phyloP scores from a whole-genome alignment of 768 basidiomycete genomes.

The Mycena floridula region DNA sequence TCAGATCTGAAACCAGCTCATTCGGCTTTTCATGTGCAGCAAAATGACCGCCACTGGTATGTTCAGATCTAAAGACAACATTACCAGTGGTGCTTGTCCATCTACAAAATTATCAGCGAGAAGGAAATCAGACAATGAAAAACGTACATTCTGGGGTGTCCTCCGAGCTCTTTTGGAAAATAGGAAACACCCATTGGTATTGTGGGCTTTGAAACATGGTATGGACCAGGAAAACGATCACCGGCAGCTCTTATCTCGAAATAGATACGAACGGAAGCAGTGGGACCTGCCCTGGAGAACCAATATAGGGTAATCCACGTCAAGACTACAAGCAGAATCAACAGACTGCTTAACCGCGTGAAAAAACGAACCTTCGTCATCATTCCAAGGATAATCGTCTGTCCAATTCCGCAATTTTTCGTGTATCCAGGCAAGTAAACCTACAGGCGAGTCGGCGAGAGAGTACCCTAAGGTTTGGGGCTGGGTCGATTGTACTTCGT shows the following conservation, averaged over 20 bases:
- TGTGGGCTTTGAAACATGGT: not conserved
- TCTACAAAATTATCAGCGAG: not conserved
- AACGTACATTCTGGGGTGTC: constrained; percentile 20
- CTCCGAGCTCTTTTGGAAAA: constrained; percentile 23
- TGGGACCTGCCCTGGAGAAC: constrained; percentile 35
- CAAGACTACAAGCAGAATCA: constrained; percentile 24
- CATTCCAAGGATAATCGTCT: constrained; percentile 36
- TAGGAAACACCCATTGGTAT: constrained; percentile 26
- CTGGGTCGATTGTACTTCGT: constrained; percentile 21
- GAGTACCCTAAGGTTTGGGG: constrained; percentile 32
- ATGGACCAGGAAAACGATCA: not conserved
- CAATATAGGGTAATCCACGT: constrained; percentile 38
- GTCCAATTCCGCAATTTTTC: constrained; percentile 27
- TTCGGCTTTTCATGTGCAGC: constrained; percentile 28
- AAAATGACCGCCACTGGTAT: constrained; percentile 33
- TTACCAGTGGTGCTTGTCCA: constrained; percentile 11
- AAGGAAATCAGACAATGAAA: not conserved
- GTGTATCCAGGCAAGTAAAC: constrained; percentile 30
- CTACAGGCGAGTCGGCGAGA: constrained; percentile 38
- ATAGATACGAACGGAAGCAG: constrained; percentile 35
- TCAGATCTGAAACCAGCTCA: constrained; percentile 12
- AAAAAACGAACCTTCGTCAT: constrained; percentile 32
- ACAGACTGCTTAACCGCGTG: not conserved
- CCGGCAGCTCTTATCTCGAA: constrained; percentile 19
- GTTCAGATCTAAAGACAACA: constrained; percentile 27